Evolutionary conservation across 306 rosid genomes (phyloP), one percentile per base, ranked within the genome.

Genomic region (Sesbania bispinosa): DNA sequence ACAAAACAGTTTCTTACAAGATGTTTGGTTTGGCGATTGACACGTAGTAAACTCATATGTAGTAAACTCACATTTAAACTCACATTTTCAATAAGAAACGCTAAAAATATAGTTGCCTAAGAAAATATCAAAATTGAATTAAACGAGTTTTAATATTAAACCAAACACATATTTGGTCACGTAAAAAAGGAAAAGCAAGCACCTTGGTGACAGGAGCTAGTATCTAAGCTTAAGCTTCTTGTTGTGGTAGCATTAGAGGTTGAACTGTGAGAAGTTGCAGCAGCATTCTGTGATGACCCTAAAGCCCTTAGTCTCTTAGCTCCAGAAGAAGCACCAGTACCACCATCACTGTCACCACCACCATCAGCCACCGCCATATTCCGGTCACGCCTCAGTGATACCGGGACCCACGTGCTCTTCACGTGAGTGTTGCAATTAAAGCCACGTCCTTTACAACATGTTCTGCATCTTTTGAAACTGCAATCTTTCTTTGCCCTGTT

Each of bases 401-500:
- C 91, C 0, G 93, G 85, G 2, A 85, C 78, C 97, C 96, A 92
- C 73, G 97, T 92, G 90, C 97, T 92, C 82, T 67, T 92, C 76
- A 89, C 79, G 79, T 89, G 97, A 65, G 96, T 89, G 60, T 33
- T 79, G 52, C 96, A 92, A 46, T 87, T 78, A 65, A 71, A 79
- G 26, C 92, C 94, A 32, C 94, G 90, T 27, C 84, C 91, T 27
- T 85, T 87, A 64, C 97, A 92, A 65, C 97, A 92, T 75, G 96
- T 92, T 81, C 96, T 87, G 58, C 97, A 89, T 75, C 96, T 84
- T 16, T 67, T 68, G 32, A 9, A 83, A 13, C 67, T 79, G 23
- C 97, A 92, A 41, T 83, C 97, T 76, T 86, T 92, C 87, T 92
- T 89, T 0, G 97, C 96, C 45, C 86, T 86, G 70, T 92, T 92